Evolutionary conservation across 2,329 filamentous ascomycete species (phyloP).

Genomic region (Colletotrichum scovillei): DNA sequence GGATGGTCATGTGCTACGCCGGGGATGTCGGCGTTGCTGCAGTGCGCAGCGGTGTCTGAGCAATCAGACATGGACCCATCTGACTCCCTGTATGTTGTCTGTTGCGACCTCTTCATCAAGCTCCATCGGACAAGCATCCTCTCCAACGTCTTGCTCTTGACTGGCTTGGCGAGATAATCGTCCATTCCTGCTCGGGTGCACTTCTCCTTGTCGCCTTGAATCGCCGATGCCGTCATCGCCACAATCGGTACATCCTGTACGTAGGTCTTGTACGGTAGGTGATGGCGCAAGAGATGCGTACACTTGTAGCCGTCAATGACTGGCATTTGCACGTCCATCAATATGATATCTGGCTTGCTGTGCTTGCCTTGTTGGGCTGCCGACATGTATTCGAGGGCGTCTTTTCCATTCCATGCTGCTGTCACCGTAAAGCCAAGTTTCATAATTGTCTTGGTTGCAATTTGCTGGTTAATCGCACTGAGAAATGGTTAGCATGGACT

Average conservation of each 20-base stretch:
- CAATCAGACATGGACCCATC: conserved; percentile 52
- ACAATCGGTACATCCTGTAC: conserved; percentile 77
- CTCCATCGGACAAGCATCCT: conserved; percentile 79
- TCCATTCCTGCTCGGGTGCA: conserved; percentile 82
- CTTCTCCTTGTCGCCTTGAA: conserved; percentile 81
- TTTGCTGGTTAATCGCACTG: conserved; percentile 77
- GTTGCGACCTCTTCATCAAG: conserved; percentile 44
- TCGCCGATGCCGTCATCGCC: conserved; percentile 85
- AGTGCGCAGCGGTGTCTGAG: conserved; percentile 57
- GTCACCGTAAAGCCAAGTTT: conserved; percentile 79
- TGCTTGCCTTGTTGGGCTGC: conserved; percentile 62
- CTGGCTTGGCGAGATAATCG: conserved; percentile 79
- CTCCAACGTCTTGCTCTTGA: conserved; percentile 75
- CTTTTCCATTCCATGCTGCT: conserved; percentile 82
- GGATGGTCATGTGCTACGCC: conserved; percentile 39
- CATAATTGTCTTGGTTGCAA: conserved; percentile 79
- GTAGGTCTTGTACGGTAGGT: conserved; percentile 71
- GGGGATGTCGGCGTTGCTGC: conserved; percentile 54
- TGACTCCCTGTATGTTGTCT: conserved; percentile 16
- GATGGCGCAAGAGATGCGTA: conserved; percentile 78
- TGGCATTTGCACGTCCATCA: conserved; percentile 84
- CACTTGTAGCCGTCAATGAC: conserved; percentile 83
- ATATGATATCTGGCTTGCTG: conserved; percentile 76
- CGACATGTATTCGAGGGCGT: conserved; percentile 79
- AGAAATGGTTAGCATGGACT: conserved; percentile 26